These are phyloP conservation scores for Nannochloropsis salina DNA, from an alignment of 108 stramenopile species.

Conservation along the genomic window DNA sequence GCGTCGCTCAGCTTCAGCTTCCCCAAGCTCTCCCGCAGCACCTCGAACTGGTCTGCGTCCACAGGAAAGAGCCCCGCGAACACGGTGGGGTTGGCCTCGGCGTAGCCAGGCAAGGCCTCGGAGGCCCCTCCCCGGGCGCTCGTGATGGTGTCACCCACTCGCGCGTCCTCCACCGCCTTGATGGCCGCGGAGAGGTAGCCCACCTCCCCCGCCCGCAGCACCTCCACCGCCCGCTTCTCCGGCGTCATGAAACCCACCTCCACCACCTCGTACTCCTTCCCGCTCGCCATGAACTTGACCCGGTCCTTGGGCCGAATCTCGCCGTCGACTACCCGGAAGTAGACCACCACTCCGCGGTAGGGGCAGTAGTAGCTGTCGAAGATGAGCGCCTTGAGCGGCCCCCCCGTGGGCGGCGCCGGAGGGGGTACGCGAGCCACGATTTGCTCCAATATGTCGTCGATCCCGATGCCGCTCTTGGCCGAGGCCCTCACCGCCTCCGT, in stretches of 20 bases:
- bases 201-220: constrained; percentile 72
- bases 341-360: constrained; percentile 81
- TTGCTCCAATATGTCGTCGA: constrained; percentile 81
- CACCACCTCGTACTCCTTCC: constrained; percentile 66
- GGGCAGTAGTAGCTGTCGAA: constrained; percentile 93
- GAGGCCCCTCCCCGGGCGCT: neutral
- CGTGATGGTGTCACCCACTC: constrained; percentile 79
- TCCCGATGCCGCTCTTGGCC: constrained; percentile 86
- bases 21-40: constrained; percentile 48
- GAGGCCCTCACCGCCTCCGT: constrained; percentile 66
- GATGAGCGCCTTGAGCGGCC: constrained; percentile 75
- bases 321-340: constrained; percentile 83
- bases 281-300: constrained; percentile 47
- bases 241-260: constrained; percentile 90
- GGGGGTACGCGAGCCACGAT: constrained; percentile 81
- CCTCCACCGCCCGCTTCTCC: constrained; percentile 58
- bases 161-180: constrained; percentile 76
- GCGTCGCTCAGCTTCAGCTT: constrained; percentile 55
- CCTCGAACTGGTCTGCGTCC: constrained; percentile 49
- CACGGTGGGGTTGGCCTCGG: constrained; percentile 71
- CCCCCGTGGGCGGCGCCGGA: constrained; percentile 60
- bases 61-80: constrained; percentile 49
- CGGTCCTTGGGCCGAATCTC: constrained; percentile 45
- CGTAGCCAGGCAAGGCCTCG: constrained; percentile 43
- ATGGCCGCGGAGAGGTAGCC: constrained; percentile 87